Evolutionary conservation across 768 basidiomycete genomes (phyloP).

Genomic region (Amyloporia xantha): DNA sequence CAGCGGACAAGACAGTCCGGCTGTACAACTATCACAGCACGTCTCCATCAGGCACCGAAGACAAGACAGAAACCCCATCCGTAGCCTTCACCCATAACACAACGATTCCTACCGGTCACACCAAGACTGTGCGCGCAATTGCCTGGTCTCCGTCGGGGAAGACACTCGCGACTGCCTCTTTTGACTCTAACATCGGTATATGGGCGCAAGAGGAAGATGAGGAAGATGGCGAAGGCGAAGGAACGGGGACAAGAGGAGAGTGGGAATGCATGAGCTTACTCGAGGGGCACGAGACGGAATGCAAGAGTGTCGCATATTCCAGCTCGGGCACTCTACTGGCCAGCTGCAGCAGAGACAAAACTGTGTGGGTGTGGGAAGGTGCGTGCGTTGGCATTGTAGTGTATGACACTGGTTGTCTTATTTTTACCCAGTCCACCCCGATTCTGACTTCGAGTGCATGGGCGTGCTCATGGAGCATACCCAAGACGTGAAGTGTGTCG

Average conservation of each 20-base stretch:
- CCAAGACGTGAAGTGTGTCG: slow-evolving; percentile 92
- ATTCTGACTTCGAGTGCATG: slow-evolving; percentile 91
- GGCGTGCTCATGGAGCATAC: slow-evolving; percentile 94
- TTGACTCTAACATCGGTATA: slow-evolving; percentile 86
- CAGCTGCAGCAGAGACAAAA: slow-evolving; percentile 93
- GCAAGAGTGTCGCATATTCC: slow-evolving; percentile 87
- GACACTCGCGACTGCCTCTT: slow-evolving; percentile 86
- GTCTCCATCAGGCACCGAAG: background rate
- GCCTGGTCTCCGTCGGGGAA: slow-evolving; percentile 88
- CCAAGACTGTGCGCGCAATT: slow-evolving; percentile 78
- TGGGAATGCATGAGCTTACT: slow-evolving; percentile 87
- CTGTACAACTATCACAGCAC: slow-evolving; percentile 60
- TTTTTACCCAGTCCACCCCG: slow-evolving; percentile 63
- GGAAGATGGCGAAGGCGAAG: slow-evolving; percentile 29
- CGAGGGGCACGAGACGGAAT: slow-evolving; percentile 96
- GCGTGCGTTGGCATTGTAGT: slow-evolving; percentile 14
- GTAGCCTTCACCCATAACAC: slow-evolving; percentile 46
- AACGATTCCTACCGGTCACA: slow-evolving; percentile 78
- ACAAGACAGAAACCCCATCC: slow-evolving; percentile 21
- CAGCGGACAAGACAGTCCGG: slow-evolving; percentile 87
- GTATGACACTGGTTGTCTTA: background rate
- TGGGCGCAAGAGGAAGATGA: slow-evolving; percentile 65
- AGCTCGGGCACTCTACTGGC: slow-evolving; percentile 76
- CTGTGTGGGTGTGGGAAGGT: slow-evolving; percentile 99
- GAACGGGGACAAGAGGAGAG: slow-evolving; percentile 14